These are phyloP conservation scores for Mortierella sp. DNA, from an alignment of 371 early-diverging fungal genomes.

Conservation along the genomic window DNA sequence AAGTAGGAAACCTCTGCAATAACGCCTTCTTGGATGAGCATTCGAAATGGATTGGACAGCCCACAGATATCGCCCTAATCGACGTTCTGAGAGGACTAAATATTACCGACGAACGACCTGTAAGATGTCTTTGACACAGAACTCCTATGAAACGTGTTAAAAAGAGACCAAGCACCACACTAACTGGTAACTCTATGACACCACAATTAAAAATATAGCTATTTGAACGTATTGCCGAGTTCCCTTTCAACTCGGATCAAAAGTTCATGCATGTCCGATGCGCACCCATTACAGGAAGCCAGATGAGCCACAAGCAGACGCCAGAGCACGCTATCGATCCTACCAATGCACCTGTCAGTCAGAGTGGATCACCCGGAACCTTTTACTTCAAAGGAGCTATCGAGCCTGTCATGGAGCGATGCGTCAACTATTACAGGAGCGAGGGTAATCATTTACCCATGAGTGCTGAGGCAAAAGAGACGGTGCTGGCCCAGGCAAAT, in stretches of 20 bases:
- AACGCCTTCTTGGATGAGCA: slow-evolving; percentile 77
- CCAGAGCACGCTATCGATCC: slow-evolving; percentile 51
- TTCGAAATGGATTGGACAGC: slow-evolving; percentile 80
- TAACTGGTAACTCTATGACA: slow-evolving; percentile 7
- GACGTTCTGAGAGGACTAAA: slow-evolving; percentile 66
- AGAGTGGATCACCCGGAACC: slow-evolving; percentile 44
- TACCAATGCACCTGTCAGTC: slow-evolving; percentile 46
- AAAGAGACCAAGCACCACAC: not conserved
- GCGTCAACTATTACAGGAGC: slow-evolving; percentile 66
- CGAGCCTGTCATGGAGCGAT: slow-evolving; percentile 78
- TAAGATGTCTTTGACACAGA: slow-evolving; percentile 39
- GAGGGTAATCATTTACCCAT: slow-evolving; percentile 57
- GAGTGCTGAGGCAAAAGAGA: slow-evolving; percentile 62
- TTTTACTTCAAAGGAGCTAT: slow-evolving; percentile 83
- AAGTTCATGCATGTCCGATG: slow-evolving; percentile 90
- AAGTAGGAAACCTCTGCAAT: slow-evolving; percentile 82
- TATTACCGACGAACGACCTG: slow-evolving; percentile 71
- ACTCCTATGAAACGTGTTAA: not conserved
- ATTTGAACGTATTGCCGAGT: slow-evolving; percentile 76
- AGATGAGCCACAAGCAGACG: slow-evolving; percentile 30
- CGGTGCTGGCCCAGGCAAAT: slow-evolving; percentile 64
- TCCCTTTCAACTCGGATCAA: slow-evolving; percentile 91
- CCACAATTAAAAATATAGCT: too few species aligned
- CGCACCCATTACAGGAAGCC: slow-evolving; percentile 26
- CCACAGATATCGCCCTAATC: slow-evolving; percentile 88